A percentile compares a stretch with the other conserved stretches of the same genome.
phyloP scores from a whole-genome alignment of 495 filamentous ascomycete species.

The Cryomyces minteri region DNA sequence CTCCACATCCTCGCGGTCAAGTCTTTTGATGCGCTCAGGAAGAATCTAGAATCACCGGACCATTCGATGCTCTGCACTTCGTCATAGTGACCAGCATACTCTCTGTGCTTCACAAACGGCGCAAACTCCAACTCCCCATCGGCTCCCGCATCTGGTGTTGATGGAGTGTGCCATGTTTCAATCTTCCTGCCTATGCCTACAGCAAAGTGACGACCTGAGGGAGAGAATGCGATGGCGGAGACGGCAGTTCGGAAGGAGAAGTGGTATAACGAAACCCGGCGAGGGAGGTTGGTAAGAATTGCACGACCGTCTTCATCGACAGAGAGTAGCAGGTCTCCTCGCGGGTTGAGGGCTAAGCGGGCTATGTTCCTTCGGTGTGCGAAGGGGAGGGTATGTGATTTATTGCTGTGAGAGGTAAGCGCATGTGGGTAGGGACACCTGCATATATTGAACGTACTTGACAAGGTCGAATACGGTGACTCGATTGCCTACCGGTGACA shows the following conservation, averaged over 20 bases:
- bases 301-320: constrained; percentile 89
- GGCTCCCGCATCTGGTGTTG: constrained; percentile 53
- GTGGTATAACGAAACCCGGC: constrained; percentile 72
- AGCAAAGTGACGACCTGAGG: constrained; percentile 76
- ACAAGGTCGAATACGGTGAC: constrained; percentile 92
- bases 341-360: constrained; percentile 69
- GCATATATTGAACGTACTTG: constrained; percentile 40
- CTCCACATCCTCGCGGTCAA: constrained; percentile 91
- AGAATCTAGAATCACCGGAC: constrained; percentile 89
- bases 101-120: constrained; percentile 75
- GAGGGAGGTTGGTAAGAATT: constrained; percentile 75
- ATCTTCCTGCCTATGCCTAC: constrained; percentile 68
- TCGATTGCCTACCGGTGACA: constrained; percentile 93
- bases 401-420: constrained; percentile 42
- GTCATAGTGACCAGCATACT: constrained; percentile 78
- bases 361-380: constrained; percentile 86
- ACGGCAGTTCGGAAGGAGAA: constrained; percentile 81
- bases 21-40: constrained; percentile 79
- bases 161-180: constrained; percentile 91
- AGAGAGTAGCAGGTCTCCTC: constrained; percentile 76
- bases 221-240: constrained; percentile 77
- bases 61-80: constrained; percentile 69
- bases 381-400: constrained; percentile 87
- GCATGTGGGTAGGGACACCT: no score
- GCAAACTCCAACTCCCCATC: constrained; percentile 86